A percentile compares a stretch with the other conserved stretches of the same genome.
These are phyloP conservation scores for Berkeleyomyces basicola DNA, from an alignment of 2,329 filamentous ascomycete species.

Conservation along the genomic window DNA sequence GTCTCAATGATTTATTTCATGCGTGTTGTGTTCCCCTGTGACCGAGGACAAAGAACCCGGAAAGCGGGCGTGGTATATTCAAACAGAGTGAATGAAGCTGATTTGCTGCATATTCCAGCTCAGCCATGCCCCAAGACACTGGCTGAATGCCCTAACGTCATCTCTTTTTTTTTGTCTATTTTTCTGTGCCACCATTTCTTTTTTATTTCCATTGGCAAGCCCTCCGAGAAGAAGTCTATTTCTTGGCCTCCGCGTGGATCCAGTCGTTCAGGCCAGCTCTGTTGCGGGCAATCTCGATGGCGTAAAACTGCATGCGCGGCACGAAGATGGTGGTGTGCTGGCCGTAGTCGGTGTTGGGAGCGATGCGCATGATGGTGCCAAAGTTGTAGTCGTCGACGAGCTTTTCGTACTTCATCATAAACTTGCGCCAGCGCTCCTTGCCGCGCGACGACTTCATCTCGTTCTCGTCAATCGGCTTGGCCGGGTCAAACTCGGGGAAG, in stretches of 20 bases:
- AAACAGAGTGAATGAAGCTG: neutral
- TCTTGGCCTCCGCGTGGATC: constrained; percentile 73
- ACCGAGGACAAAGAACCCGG: neutral
- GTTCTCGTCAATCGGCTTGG: constrained; percentile 68
- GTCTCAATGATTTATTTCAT: neutral
- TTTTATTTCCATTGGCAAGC: neutral
- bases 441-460: constrained; percentile 94
- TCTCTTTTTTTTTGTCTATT: neutral
- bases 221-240: neutral
- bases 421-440: constrained; percentile 89
- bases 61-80: neutral
- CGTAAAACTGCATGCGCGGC: constrained; percentile 41
- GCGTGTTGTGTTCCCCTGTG: neutral
- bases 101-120: neutral
- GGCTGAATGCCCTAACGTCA: neutral
- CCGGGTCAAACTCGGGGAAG: constrained; percentile 85
- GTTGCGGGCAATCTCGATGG: constrained; percentile 45
- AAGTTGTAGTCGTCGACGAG: constrained; percentile 97
- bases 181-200: neutral
- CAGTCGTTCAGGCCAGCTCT: constrained; percentile 84
- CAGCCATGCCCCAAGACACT: neutral
- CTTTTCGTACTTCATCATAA: constrained; percentile 88
- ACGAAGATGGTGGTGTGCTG: constrained; percentile 80
- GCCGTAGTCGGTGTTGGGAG: constrained; percentile 68
- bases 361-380: constrained; percentile 76